Conservation (phyloP, 2,329 filamentous ascomycete genomes). For the Trichophyton benhamiae region DNA sequence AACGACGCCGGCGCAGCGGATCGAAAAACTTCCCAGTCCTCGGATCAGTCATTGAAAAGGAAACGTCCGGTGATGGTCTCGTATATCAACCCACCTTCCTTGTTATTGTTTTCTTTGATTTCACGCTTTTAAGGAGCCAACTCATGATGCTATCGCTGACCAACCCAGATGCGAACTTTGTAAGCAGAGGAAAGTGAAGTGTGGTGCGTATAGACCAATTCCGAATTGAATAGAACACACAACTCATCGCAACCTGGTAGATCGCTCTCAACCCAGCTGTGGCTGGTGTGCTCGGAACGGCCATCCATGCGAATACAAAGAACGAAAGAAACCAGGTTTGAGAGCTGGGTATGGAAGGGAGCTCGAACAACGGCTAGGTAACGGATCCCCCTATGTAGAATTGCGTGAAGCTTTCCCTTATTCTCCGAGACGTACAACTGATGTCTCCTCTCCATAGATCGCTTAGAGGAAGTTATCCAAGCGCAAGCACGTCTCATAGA, state of each 20-base stretch:
- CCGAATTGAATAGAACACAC: background rate
- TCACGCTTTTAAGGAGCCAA: background rate
- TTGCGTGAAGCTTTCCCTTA: background rate
- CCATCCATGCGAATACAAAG: slow-evolving; percentile 55
- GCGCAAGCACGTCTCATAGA: slow-evolving; percentile 57
- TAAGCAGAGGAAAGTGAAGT: slow-evolving; percentile 24
- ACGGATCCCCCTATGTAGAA: background rate
- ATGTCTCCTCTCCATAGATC: slow-evolving; percentile 33
- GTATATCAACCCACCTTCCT: slow-evolving; percentile 7
- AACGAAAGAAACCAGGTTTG: slow-evolving; percentile 57
- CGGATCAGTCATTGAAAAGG: slow-evolving; percentile 8
- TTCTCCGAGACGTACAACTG: background rate
- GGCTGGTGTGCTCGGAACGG: slow-evolving; percentile 59
- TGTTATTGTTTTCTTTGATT: background rate
- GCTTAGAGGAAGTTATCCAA: slow-evolving; percentile 53
- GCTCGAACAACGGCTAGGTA: slow-evolving; percentile 54
- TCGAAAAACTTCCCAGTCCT: slow-evolving; percentile 7
- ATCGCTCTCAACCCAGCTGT: slow-evolving; percentile 49
- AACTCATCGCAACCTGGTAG: slow-evolving; percentile 11
- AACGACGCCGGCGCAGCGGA: slow-evolving; percentile 27
- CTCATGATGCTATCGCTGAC: background rate
- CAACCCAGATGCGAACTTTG: slow-evolving; percentile 21
- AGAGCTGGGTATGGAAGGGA: slow-evolving; percentile 58
- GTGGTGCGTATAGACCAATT: slow-evolving; percentile 17
- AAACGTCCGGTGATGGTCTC: slow-evolving; percentile 14